phyloP scores from a whole-genome alignment of 1,139 yeast genomes.

The Fermentozyma sake region DNA sequence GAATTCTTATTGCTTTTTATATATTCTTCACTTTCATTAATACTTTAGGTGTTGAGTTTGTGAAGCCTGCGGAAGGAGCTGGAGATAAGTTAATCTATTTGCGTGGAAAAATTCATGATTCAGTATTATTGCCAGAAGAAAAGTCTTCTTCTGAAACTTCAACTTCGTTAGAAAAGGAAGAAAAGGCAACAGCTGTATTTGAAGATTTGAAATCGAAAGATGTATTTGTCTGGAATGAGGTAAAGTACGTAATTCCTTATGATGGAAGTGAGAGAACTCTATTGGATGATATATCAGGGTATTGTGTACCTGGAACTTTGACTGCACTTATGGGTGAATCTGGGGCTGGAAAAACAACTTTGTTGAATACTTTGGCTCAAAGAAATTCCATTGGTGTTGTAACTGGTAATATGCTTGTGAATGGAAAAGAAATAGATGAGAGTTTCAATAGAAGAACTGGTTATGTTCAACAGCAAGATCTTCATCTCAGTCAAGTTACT shows the following conservation, averaged over 20 bases:
- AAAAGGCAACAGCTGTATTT: no score
- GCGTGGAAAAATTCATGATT: no score
- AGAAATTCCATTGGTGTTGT: conserved; percentile 8
- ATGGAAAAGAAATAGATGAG: conserved; percentile 13
- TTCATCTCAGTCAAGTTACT: conserved; percentile 20
- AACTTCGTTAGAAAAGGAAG: no score
- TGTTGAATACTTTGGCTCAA: conserved; percentile 18
- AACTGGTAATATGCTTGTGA: conserved; percentile 10
- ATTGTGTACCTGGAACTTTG: conserved; percentile 20
- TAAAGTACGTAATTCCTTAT: no score
- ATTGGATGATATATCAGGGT: no score
- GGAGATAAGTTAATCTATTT: no score
- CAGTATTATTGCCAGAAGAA: no score
- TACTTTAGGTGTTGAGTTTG: conserved; percentile 29
- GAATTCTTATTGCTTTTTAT: conserved; percentile 41
- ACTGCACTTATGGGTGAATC: conserved; percentile 26
- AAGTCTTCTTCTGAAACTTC: no score
- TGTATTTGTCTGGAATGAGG: no score
- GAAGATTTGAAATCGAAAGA: no score
- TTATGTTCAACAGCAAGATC: conserved; percentile 18
- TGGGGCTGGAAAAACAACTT: conserved; percentile 22
- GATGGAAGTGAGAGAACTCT: no score
- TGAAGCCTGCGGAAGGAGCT: no score
- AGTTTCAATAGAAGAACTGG: conserved; percentile 25
- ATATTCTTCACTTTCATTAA: conserved; percentile 30